These are phyloP conservation scores for Pythium scleroteichum DNA, from an alignment of 352 stramenopile species.

Conservation along the genomic window DNA sequence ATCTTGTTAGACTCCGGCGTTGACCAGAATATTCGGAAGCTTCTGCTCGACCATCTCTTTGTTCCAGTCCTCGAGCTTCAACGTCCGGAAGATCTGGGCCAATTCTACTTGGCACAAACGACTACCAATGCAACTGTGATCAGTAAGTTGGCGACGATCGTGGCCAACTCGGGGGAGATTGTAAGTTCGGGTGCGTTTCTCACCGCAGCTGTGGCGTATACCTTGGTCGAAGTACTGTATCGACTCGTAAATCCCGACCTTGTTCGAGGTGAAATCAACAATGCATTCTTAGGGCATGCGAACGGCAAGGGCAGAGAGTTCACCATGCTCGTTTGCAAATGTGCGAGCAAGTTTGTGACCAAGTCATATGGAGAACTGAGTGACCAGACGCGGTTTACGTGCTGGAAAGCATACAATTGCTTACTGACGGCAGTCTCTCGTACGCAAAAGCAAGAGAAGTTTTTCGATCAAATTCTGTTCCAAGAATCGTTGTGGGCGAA, in stretches of 20 bases:
- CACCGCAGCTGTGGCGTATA: constrained; percentile 56
- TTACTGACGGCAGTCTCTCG: constrained; percentile 72
- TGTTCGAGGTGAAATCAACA: constrained; percentile 68
- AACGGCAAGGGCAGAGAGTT: constrained; percentile 81
- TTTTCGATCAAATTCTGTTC: constrained; percentile 86
- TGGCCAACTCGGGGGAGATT: constrained; percentile 54
- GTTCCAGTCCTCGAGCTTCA: constrained; percentile 25
- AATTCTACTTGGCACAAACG: constrained; percentile 50
- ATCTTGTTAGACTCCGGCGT: constrained; percentile 19
- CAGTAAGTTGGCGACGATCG: constrained; percentile 50
- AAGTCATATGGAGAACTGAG: constrained; percentile 40
- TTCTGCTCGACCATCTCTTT: constrained; percentile 26
- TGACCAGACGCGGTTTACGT: constrained; percentile 47
- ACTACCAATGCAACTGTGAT: constrained; percentile 41
- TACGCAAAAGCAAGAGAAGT: constrained; percentile 87
- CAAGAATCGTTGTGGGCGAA: constrained; percentile 70
- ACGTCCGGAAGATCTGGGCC: constrained; percentile 29
- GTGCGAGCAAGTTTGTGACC: constrained; percentile 72
- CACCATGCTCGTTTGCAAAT: constrained; percentile 86
- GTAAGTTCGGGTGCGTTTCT: constrained; percentile 40
- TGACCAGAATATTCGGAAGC: constrained; percentile 17
- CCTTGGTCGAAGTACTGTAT: constrained; percentile 68
- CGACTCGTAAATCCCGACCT: constrained; percentile 60
- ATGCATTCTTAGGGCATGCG: constrained; percentile 62
- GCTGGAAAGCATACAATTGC: constrained; percentile 72